Conservation (phyloP, 306 rosid genomes). For the Geum urbanum region DNA sequence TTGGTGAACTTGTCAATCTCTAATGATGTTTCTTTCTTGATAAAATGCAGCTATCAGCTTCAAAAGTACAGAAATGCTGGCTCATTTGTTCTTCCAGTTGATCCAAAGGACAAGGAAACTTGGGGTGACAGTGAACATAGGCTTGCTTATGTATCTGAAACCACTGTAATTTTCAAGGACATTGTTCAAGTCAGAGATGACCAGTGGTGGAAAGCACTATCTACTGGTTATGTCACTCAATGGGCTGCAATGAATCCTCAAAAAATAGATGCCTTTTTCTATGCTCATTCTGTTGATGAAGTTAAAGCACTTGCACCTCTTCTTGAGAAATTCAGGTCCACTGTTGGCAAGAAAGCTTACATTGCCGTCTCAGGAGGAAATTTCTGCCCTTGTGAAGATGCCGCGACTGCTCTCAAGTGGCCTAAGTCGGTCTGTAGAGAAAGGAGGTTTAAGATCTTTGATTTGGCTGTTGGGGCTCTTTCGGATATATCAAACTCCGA, state of each 20-base stretch:
- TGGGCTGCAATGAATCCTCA: constrained; percentile 99
- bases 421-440: constrained; percentile 74
- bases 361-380: constrained; percentile 69
- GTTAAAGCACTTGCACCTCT: constrained; percentile 78
- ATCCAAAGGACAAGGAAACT: constrained; percentile 82
- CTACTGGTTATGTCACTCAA: constrained; percentile 80
- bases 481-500: constrained; percentile 74
- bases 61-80: constrained; percentile 90
- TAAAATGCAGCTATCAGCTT: constrained; percentile 72
- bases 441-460: constrained; percentile 80
- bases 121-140: constrained; percentile 99
- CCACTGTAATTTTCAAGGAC: constrained; percentile 94
- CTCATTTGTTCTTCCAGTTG: constrained; percentile 85
- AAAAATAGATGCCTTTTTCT: constrained; percentile 82
- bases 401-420: constrained; percentile 72
- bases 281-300: constrained; percentile 75
- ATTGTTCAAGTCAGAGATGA: constrained; percentile 88
- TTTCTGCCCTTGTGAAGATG: constrained; percentile 73
- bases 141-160: constrained; percentile 91
- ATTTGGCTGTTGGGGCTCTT: constrained; percentile 58
- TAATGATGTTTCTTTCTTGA: not conserved
- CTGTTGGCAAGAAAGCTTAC: constrained; percentile 78
- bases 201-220: constrained; percentile 97
- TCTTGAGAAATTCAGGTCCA: constrained; percentile 75
- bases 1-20: not conserved